phyloP scores from a whole-genome alignment of 2,329 filamentous ascomycete genomes.

The Lachnellula suecica region DNA sequence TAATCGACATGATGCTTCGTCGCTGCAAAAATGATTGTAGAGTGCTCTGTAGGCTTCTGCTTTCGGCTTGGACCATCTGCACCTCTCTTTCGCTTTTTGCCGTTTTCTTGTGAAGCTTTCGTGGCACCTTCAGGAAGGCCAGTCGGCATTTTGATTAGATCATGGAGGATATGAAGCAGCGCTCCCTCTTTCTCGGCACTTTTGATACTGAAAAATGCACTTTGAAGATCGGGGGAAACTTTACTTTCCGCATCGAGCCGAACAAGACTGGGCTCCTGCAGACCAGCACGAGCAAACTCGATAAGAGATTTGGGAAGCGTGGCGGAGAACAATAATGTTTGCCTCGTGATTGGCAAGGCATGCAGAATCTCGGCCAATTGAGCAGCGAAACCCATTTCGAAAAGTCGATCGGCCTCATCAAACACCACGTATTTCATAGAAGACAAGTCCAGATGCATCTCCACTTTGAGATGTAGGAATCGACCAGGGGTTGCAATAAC shows the following conservation, averaged over 20 bases:
- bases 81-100: constrained; percentile 73
- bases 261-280: constrained; percentile 89
- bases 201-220: constrained; percentile 92
- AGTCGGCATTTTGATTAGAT: constrained; percentile 88
- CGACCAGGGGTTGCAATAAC: constrained; percentile 95
- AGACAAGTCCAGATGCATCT: constrained; percentile 90
- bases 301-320: constrained; percentile 92
- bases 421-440: constrained; percentile 95
- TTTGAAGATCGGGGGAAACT: constrained; percentile 93
- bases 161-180: constrained; percentile 81
- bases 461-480: constrained; percentile 94
- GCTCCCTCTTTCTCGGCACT: constrained; percentile 92
- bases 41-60: constrained; percentile 80
- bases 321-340: constrained; percentile 93
- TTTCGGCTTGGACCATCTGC: constrained; percentile 51
- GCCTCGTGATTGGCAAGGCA: constrained; percentile 77
- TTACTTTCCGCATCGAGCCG: constrained; percentile 93
- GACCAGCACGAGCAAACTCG: constrained; percentile 89
- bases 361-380: constrained; percentile 93
- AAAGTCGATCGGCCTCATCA: constrained; percentile 93
- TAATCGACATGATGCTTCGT: constrained; percentile 99
- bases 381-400: constrained; percentile 97
- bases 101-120: constrained; percentile 29
- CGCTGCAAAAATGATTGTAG: constrained; percentile 90
- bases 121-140: constrained; percentile 55